Evolutionary conservation across 495 filamentous ascomycete genomes (phyloP), one percentile per base, ranked within the genome.

Genomic region (Aspergillus avenaceus): DNA sequence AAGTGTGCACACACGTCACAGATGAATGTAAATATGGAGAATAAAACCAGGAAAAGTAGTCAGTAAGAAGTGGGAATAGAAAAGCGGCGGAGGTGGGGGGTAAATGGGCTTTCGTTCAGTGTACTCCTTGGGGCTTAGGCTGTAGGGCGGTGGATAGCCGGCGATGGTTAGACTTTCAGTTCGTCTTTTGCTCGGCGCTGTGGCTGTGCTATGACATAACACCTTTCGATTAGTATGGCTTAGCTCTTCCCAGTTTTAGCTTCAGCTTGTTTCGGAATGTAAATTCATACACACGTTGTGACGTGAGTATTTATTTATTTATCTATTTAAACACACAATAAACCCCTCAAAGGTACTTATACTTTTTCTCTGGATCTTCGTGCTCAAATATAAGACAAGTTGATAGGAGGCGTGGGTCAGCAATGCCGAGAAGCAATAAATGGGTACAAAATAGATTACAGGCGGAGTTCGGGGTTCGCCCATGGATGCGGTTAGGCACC

Each of bases 201-300:
- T 60, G 57, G 57, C 57, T 60, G 32, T 56, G 50, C 62, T 67
- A 69, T 69, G 67, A 70, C 65, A 70, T 70, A 68, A 70, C 56
- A 61, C 56, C 54, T 9, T 31, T 14, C 23, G 21, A 22, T n/a
- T n/a, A n/a, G n/a, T n/a, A n/a, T n/a, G n/a, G n/a, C n/a, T n/a
- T n/a, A n/a, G n/a, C n/a, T n/a, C n/a, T n/a, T n/a, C n/a, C n/a
- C n/a, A n/a, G n/a, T n/a, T n/a, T n/a, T n/a, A n/a, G n/a, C n/a
- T n/a, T n/a, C n/a, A n/a, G n/a, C n/a, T n/a, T n/a, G n/a, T n/a
- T n/a, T n/a, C n/a, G n/a, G n/a, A n/a, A n/a, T n/a, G n/a, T n/a
- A n/a, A 9, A 8, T 31, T 31, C n/a, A 31, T 31, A 13, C 28
- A 13, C 28, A 9, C 28, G 9, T 3, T 8, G 8, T 31, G n/a